A percentile compares a stretch with the other conserved stretches of the same genome.
Conservation (phyloP, 805 yeast genomes). For the Yamadazyma sp. region DNA sequence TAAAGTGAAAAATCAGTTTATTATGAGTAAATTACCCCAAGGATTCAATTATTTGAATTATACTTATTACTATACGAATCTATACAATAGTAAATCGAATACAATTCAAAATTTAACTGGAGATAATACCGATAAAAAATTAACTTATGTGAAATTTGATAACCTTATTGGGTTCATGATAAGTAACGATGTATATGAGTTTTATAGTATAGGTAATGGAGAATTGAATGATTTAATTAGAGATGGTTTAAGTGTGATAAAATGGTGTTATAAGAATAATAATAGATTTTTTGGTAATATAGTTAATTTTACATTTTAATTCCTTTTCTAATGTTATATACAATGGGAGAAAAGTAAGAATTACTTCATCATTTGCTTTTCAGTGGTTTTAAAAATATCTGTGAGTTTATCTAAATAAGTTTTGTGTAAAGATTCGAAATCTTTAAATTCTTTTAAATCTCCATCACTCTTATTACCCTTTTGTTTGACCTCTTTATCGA, state of each 20-base stretch:
- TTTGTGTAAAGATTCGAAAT: conserved; percentile 70
- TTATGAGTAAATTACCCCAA: conserved; percentile 31
- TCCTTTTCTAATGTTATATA: too few species aligned
- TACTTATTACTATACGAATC: conserved; percentile 30
- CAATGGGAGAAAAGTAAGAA: too few species aligned
- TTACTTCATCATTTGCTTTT: conserved; percentile 42
- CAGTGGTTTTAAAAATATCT: conserved; percentile 55
- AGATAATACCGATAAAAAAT: conserved; percentile 33
- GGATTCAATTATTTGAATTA: conserved; percentile 31
- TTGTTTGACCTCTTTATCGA: conserved; percentile 53
- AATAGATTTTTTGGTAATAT: conserved; percentile 68
- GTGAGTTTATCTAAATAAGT: conserved; percentile 56
- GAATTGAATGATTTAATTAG: conserved; percentile 55
- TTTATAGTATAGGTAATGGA: conserved; percentile 41
- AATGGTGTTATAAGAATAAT: conserved; percentile 75
- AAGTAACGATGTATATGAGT: conserved; percentile 30
- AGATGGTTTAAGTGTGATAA: conserved; percentile 61
- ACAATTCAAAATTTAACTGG: conserved; percentile 13
- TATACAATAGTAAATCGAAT: conserved; percentile 20
- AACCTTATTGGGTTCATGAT: conserved; percentile 36
- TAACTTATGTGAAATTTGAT: conserved; percentile 37
- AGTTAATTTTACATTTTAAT: conserved; percentile 10
- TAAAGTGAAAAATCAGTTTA: conserved; percentile 62
- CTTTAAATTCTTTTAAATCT: conserved; percentile 49
- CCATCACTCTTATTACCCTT: conserved; percentile 54